Base-by-base conservation (phyloP, 1,139 yeast species). In the Suhomyces anneliseae region DNA sequence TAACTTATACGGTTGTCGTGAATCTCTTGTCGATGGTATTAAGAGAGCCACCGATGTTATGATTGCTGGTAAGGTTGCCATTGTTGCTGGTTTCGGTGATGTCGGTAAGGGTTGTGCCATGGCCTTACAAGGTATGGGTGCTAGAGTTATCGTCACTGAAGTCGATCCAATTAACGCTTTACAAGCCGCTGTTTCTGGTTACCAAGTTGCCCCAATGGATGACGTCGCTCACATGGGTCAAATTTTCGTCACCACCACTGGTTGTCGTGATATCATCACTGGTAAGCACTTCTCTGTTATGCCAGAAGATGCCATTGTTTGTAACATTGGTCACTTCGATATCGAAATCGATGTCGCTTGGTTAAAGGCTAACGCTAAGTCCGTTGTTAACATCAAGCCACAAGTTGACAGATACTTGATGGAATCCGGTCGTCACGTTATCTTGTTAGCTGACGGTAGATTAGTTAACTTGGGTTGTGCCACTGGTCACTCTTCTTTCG, bases 61-160 rank as follows among this genome's bases (percentile, higher is more conserved):
- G 99, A 87, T 93, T 70, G 99, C 98, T 60, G 99, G 99, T 81
- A 93, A 93, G 82, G 95, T 90, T 68, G 96, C 98, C 57, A 95
- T 93, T 63, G 99, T 93, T 66, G 98, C 98, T 56, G 99, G 99
- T 76, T 93, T 85, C 82, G 99, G 99, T 85, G 99, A 93, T 73
- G 99, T 93, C 68, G 99, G 99, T 81, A 93, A 93, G 82, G 99
- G 99, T 76, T 93, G 99, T 82, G 98, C 97, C 70, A 87, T 92
- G 89, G 97, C 99, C 62, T 85, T 95, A 68, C 89, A 92, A 79
- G 93, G 96, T 69, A 92, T 93, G 98, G 99, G 99, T 80, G 97
- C 99, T 59, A 89, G 98, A 76, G 99, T 93, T 64, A 83, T 95
- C 60, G 89, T 93, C 68, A 87, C 99, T 61, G 99, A 93, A 82